Conservation (phyloP, 176 grass and related monocot genomes). For the Avena atlantica region DNA sequence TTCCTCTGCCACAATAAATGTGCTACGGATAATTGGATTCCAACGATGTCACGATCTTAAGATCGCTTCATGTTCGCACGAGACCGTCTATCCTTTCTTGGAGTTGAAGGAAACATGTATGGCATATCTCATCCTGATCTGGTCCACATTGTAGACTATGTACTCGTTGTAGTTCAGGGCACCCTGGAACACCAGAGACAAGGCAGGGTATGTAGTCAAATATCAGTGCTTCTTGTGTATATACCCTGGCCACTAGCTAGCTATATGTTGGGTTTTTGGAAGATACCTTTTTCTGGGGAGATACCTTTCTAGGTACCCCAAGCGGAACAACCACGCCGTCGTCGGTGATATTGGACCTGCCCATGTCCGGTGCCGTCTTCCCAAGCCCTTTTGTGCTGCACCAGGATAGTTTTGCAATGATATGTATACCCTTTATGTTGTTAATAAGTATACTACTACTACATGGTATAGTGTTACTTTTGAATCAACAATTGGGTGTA, state of each 20-base stretch:
- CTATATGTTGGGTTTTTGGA: neutral
- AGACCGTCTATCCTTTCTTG: slow-evolving; percentile 26
- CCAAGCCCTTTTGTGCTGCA: slow-evolving; percentile 87
- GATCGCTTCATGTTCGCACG: neutral
- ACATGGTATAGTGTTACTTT: neutral
- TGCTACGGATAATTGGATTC: neutral
- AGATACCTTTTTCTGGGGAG: neutral
- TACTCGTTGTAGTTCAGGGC: slow-evolving; percentile 86
- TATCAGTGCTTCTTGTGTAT: neutral
- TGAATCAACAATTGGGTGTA: neutral
- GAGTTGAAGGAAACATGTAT: slow-evolving; percentile 79
- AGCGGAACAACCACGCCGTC: slow-evolving; percentile 70
- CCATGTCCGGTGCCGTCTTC: slow-evolving; percentile 54
- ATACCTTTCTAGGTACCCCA: slow-evolving; percentile 59
- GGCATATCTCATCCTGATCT: slow-evolving; percentile 87
- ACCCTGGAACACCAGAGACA: slow-evolving; percentile 58
- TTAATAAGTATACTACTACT: neutral
- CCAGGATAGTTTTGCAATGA: slow-evolving; percentile 21
- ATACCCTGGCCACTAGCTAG: neutral
- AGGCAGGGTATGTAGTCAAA: neutral
- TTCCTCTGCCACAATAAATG: neutral
- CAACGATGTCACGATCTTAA: neutral
- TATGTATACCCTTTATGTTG: slow-evolving; percentile 1
- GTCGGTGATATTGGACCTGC: slow-evolving; percentile 50
- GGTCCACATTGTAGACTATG: slow-evolving; percentile 85